Percentiles rank a stretch among this genome's conserved stretches.
Evolutionary conservation across 495 filamentous ascomycete species (phyloP).

Genomic region (Trichoderma orchidacearum): DNA sequence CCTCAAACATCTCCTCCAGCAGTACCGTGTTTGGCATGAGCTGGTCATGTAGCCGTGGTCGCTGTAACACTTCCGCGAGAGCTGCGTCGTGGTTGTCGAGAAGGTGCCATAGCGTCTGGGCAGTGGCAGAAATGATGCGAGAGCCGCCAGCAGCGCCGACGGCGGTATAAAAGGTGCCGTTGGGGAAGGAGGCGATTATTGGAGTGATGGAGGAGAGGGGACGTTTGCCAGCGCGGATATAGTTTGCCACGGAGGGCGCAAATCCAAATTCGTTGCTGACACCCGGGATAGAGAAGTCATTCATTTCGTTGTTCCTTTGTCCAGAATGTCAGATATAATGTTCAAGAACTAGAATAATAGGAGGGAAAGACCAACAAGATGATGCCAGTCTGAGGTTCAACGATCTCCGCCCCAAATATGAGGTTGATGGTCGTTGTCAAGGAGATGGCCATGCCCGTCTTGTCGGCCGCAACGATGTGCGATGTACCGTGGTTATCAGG

Average conservation of each 20-base stretch:
- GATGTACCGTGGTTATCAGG: conserved; percentile 52
- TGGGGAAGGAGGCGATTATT: conserved; percentile 54
- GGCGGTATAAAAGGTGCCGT: conserved; percentile 53
- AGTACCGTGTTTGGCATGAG: conserved; percentile 52
- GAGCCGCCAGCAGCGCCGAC: conserved; percentile 74
- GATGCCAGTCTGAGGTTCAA: conserved; percentile 69
- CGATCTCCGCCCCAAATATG: conserved; percentile 62
- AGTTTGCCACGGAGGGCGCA: conserved; percentile 67
- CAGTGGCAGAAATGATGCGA: conserved; percentile 75
- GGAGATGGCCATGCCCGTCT: conserved; percentile 53
- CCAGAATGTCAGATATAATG: neutral
- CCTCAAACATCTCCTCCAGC: conserved; percentile 63
- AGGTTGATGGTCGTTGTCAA: conserved; percentile 77
- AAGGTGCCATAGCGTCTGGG: conserved; percentile 62
- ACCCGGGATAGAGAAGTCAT: conserved; percentile 76
- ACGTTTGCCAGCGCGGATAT: conserved; percentile 64
- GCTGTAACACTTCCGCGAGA: conserved; percentile 44
- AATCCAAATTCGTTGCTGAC: conserved; percentile 70
- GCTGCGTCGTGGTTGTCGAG: conserved; percentile 48
- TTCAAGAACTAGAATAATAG: neutral
- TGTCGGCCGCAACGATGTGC: conserved; percentile 59
- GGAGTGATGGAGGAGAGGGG: conserved; percentile 71
- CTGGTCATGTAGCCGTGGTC: conserved; percentile 72
- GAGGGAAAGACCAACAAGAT: conserved; percentile 28
- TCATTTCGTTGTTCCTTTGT: conserved; percentile 74